Evolutionary conservation across 2,329 filamentous ascomycete genomes (phyloP).

Genomic region (Penicillium sp.): DNA sequence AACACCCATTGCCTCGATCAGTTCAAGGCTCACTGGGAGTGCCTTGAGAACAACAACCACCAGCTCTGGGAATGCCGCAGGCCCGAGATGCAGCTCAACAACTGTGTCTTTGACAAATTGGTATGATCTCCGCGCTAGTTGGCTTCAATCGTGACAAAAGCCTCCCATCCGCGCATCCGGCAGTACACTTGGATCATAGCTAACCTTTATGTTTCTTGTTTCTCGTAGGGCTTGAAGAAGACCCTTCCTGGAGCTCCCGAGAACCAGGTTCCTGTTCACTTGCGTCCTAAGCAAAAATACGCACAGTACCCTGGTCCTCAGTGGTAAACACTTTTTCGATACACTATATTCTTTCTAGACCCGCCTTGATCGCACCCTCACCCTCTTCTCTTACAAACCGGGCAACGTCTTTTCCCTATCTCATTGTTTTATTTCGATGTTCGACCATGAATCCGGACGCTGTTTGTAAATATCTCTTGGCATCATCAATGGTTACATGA

Average conservation of each 20-base stretch:
- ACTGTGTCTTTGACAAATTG: constrained; percentile 92
- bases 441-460: constrained; percentile 21
- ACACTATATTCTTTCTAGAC: constrained; percentile 9
- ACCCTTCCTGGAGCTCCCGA: constrained; percentile 69
- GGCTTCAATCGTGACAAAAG: background rate
- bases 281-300: constrained; percentile 55
- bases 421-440: constrained; percentile 24
- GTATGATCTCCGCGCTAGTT: constrained; percentile 53
- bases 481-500: constrained; percentile 37
- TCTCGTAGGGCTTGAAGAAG: constrained; percentile 70
- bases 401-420: constrained; percentile 22
- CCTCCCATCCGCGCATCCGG: background rate
- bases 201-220: constrained; percentile 3
- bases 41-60: constrained; percentile 96
- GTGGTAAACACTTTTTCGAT: constrained; percentile 28
- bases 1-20: constrained; percentile 89
- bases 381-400: constrained; percentile 12
- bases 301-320: constrained; percentile 40
- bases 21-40: constrained; percentile 93
- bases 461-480: constrained; percentile 40
- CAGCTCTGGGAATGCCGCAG: constrained; percentile 93
- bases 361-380: constrained; percentile 10
- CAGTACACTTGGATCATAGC: background rate
- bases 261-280: constrained; percentile 68
- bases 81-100: constrained; percentile 84